Conservation (phyloP, 371 early-diverging fungal species). For the Mucor ambiguus region DNA sequence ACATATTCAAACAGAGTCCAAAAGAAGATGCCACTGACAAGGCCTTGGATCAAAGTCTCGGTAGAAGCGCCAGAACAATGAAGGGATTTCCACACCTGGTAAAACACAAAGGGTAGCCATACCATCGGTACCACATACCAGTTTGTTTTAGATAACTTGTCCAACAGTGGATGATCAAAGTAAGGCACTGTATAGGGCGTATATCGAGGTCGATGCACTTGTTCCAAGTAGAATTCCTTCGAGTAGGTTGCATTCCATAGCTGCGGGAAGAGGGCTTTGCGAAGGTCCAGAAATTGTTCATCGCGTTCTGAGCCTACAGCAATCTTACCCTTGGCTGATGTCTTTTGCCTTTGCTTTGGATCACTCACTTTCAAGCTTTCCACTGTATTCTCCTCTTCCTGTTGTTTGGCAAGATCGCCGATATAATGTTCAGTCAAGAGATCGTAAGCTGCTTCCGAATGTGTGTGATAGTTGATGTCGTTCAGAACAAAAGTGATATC, state of each 20-base stretch:
- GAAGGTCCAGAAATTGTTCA: constrained; percentile 82
- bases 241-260: constrained; percentile 77
- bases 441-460: constrained; percentile 86
- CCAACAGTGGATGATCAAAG: constrained; percentile 74
- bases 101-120: constrained; percentile 80
- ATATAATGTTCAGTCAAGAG: constrained; percentile 81
- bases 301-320: constrained; percentile 15
- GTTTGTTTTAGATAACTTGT: constrained; percentile 83
- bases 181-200: constrained; percentile 66
- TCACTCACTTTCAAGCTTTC: not conserved
- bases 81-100: constrained; percentile 40
- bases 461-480: constrained; percentile 76
- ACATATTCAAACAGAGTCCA: constrained; percentile 86
- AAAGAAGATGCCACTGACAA: constrained; percentile 66
- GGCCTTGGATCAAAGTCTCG: constrained; percentile 24
- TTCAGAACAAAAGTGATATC: constrained; percentile 72
- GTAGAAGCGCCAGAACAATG: not conserved
- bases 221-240: constrained; percentile 84
- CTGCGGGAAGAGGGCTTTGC: constrained; percentile 84
- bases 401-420: constrained; percentile 58
- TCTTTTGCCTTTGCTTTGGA: not conserved
- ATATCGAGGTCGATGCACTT: constrained; percentile 88
- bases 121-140: constrained; percentile 91
- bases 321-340: not conserved
- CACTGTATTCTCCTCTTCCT: constrained; percentile 10